Base-by-base conservation (phyloP, 1,284 basidiomycete genomes). In the Pyrrhoderma lamaoense region DNA sequence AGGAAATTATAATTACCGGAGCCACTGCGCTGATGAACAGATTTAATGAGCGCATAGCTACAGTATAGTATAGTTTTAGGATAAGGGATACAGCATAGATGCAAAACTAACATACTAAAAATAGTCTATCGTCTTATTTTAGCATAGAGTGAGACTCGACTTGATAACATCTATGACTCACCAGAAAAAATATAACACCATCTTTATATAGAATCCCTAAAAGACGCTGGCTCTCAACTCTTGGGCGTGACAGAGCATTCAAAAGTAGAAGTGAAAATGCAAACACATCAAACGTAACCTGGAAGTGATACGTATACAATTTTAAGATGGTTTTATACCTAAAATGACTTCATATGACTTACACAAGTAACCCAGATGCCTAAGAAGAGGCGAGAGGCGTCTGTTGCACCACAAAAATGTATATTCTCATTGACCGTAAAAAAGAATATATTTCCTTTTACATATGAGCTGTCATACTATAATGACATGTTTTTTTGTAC, bases 121-220 rank as follows among this genome's bases (percentile, higher is more conserved):
- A 51, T 51, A 8, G 49, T 45, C 42, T 51, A 25, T 13, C 38
- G 22, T 7, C 5, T 21, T 18, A 22, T 31, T 31, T 31, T 31
- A 31, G 11, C 8, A 37, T 9, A 23, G 14, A 2, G 21, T 19
- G 39, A 19, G 18, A 23, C 47, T 38, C 11, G 27, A 11, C 27
- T 38, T 5, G 27, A 11, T 11, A 31, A 31, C 27, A 5, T 27
- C 14, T 21, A 47, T 14, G 22, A 48, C 51, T 25, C 27, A 53
- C 51, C 7, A 53, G 34, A 36, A 53, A 48, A 40, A 48, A 53
- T 13, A 53, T 44, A 16, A 53, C 23, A 4, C 51, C 51, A 22
- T 53, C 51, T 23, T 34, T 39, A 31, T 48, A 49, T 2, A 53
- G 34, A 11, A 53, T 49, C 13, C 39, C 48, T 25, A 53, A 22